phyloP scores from a whole-genome alignment of 2,329 filamentous ascomycete species.

The Apiospora aurea region DNA sequence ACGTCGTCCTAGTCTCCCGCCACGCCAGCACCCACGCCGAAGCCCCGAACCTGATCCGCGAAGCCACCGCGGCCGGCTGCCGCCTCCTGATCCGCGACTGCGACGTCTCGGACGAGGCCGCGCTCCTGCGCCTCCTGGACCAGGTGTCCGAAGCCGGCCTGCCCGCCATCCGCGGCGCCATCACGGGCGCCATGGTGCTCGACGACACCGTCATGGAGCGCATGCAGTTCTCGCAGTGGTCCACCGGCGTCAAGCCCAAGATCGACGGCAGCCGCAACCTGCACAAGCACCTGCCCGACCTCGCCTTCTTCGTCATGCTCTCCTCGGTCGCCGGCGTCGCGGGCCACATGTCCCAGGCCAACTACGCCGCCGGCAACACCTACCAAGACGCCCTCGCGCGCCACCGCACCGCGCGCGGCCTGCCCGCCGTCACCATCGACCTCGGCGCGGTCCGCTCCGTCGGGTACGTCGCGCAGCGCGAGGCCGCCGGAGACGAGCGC shows the following conservation, averaged over 20 bases:
- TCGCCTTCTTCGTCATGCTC: conserved; percentile 50
- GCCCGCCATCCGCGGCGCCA: conserved; percentile 29
- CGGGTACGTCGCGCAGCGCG: conserved; percentile 21
- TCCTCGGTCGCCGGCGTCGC: conserved; percentile 47
- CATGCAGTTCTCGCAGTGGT: conserved; percentile 29
- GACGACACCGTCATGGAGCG: conserved; percentile 31
- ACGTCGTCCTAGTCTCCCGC: conserved; percentile 35
- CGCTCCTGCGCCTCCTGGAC: conserved; percentile 11
- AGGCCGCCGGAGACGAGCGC: background rate
- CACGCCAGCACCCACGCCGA: conserved; percentile 4
- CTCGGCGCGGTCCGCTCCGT: conserved; percentile 19
- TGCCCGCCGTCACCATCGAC: conserved; percentile 25
- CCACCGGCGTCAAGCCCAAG: conserved; percentile 26
- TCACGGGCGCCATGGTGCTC: conserved; percentile 31
- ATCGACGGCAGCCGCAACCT: conserved; percentile 35
- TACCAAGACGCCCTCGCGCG: conserved; percentile 28
- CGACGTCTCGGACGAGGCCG: conserved; percentile 27
- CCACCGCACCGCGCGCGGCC: background rate
- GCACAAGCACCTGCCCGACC: conserved; percentile 26
- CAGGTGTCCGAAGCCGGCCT: background rate
- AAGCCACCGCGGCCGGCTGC: background rate
- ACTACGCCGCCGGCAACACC: conserved; percentile 24
- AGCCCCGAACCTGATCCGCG: background rate
- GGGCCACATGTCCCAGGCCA: conserved; percentile 36
- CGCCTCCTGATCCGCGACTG: conserved; percentile 23